phyloP scores from a whole-genome alignment of 1,284 basidiomycete species.

The Fomitopsis palustris region DNA sequence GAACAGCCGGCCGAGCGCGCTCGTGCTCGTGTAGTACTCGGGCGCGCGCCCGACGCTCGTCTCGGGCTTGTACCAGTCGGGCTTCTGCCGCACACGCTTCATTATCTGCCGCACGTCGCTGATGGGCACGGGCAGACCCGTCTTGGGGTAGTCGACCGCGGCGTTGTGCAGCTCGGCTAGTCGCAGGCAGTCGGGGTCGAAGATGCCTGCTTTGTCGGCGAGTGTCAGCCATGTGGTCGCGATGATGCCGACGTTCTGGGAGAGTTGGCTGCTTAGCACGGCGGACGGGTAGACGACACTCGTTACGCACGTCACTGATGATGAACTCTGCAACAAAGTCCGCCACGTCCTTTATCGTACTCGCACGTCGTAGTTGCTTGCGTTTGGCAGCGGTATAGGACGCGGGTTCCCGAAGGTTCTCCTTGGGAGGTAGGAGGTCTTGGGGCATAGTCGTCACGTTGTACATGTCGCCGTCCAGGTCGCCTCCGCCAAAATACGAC shows the following conservation, averaged over 20 bases:
- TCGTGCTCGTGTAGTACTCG: slow-evolving; percentile 46
- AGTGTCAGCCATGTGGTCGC: slow-evolving; percentile 61
- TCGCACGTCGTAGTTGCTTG: slow-evolving; percentile 46
- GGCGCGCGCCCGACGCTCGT: slow-evolving; percentile 33
- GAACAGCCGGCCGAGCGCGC: slow-evolving; percentile 56
- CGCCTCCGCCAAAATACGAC: slow-evolving; percentile 61
- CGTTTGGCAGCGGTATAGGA: slow-evolving; percentile 46
- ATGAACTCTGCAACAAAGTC: slow-evolving; percentile 77
- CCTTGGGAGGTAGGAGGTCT: slow-evolving; percentile 13
- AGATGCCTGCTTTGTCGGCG: slow-evolving; percentile 64
- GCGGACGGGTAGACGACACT: slow-evolving; percentile 4
- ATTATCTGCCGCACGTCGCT: slow-evolving; percentile 39
- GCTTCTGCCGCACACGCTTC: slow-evolving; percentile 35
- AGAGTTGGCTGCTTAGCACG: neutral
- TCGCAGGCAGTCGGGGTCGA: slow-evolving; percentile 55
- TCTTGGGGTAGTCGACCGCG: slow-evolving; percentile 68
- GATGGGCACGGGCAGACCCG: slow-evolving; percentile 51
- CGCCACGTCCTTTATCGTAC: slow-evolving; percentile 66
- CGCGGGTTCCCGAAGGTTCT: slow-evolving; percentile 37
- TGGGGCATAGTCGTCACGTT: slow-evolving; percentile 39
- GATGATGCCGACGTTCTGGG: slow-evolving; percentile 55
- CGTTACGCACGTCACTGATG: slow-evolving; percentile 50
- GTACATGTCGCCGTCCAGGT: slow-evolving; percentile 60
- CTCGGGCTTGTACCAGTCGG: slow-evolving; percentile 68
- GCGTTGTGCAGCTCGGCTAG: slow-evolving; percentile 67